Percentiles rank a stretch among this genome's conserved stretches.
Conservation (phyloP, 2,329 filamentous ascomycete species). For the Cladophialophora carrionii region DNA sequence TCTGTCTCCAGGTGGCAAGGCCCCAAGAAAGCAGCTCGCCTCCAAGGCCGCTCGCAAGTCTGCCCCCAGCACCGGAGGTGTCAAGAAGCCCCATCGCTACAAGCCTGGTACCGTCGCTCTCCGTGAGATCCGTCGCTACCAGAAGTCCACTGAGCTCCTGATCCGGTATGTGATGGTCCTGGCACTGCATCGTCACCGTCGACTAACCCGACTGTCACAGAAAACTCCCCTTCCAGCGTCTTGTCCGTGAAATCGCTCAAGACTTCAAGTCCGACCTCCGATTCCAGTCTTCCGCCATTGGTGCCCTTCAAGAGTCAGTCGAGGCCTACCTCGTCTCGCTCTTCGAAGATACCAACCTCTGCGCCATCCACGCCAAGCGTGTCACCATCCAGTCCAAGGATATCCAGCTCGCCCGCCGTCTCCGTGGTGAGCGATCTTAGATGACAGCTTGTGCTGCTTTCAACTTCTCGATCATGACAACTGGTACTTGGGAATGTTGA, state of each 20-base stretch:
- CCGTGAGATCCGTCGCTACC: conserved; percentile 97
- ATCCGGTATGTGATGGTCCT: conserved; percentile 60
- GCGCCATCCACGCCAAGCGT: conserved; percentile 98
- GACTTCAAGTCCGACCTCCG: conserved; percentile 94
- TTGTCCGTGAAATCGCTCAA: conserved; percentile 95
- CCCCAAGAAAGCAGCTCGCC: conserved; percentile 90
- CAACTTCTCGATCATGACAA: conserved; percentile 23
- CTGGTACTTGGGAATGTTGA: conserved; percentile 25
- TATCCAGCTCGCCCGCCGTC: conserved; percentile 92
- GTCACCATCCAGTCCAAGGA: conserved; percentile 95
- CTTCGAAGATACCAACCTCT: conserved; percentile 98
- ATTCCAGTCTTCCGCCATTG: conserved; percentile 98
- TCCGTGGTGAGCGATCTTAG: conserved; percentile 90
- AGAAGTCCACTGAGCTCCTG: conserved; percentile 94
- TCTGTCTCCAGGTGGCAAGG: conserved; percentile 62
- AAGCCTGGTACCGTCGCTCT: conserved; percentile 95
- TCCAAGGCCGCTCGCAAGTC: conserved; percentile 99
- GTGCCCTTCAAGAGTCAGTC: conserved; percentile 95
- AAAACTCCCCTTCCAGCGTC: conserved; percentile 96
- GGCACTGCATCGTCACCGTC: conserved; percentile 68
- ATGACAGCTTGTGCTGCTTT: conserved; percentile 35
- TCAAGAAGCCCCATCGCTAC: conserved; percentile 92
- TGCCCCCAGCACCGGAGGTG: conserved; percentile 92
- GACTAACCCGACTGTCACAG: conserved; percentile 88
- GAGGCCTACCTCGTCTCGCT: conserved; percentile 98